Conservation (phyloP, 2,329 filamentous ascomycete species). For the Fusarium coicis region DNA sequence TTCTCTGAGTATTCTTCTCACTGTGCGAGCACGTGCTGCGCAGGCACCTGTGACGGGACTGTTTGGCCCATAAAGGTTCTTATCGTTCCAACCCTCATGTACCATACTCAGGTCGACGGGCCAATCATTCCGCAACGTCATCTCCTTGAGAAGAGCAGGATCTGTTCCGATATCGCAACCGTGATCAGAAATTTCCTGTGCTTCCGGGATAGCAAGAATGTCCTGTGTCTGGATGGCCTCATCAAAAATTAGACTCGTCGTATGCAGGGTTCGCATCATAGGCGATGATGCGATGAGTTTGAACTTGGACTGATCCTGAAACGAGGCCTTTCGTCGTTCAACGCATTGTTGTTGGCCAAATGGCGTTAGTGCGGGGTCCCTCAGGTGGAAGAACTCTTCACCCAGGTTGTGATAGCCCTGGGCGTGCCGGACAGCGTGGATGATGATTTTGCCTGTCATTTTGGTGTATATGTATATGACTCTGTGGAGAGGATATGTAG, state of each 20-base stretch:
- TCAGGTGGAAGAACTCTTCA: conserved; percentile 30
- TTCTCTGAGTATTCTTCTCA: conserved; percentile 24
- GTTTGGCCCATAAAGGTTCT: conserved; percentile 27
- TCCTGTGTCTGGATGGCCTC: conserved; percentile 13
- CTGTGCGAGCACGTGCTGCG: conserved; percentile 17
- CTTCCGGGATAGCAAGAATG: conserved; percentile 31
- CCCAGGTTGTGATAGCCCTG: conserved; percentile 35
- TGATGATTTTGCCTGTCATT: conserved; percentile 22
- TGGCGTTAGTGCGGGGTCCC: conserved; percentile 31
- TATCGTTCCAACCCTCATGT: conserved; percentile 16
- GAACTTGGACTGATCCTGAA: conserved; percentile 33
- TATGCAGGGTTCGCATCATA: conserved; percentile 25
- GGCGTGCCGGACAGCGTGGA: conserved; percentile 30
- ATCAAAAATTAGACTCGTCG: conserved; percentile 18
- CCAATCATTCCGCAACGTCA: conserved; percentile 8
- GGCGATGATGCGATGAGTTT: conserved; percentile 28
- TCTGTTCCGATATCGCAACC: conserved; percentile 25
- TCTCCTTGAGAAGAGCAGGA: not conserved
- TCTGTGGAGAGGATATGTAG: not conserved
- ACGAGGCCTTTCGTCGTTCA: conserved; percentile 23
- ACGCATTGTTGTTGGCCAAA: conserved; percentile 29
- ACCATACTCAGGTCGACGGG: conserved; percentile 30
- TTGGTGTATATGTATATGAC: not conserved
- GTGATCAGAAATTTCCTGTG: conserved; percentile 34
- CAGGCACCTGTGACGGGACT: conserved; percentile 28